These are phyloP conservation scores for Eleusine coracana DNA, from an alignment of 176 grass and related monocot genomes.

Conservation along the genomic window DNA sequence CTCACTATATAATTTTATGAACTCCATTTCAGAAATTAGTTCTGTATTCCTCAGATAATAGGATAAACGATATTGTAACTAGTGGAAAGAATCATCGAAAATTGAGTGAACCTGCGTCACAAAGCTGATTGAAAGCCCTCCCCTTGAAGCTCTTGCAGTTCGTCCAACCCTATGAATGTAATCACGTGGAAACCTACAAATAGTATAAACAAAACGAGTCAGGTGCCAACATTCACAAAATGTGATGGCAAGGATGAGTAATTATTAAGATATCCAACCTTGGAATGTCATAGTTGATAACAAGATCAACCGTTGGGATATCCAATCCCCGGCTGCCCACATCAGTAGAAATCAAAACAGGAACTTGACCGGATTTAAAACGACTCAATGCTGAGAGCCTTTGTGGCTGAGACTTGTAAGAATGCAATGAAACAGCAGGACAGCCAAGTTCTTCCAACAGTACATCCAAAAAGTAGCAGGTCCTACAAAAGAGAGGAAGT, in stretches of 20 bases:
- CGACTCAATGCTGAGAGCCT: constrained; percentile 70
- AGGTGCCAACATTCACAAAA: constrained; percentile 28
- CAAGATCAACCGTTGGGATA: constrained; percentile 97
- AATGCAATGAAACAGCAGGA: constrained; percentile 81
- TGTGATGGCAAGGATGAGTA: neutral
- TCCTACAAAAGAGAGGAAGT: constrained; percentile 52
- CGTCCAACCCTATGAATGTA: constrained; percentile 94
- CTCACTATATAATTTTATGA: neutral
- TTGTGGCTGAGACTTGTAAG: constrained; percentile 72
- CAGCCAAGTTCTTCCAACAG: constrained; percentile 74
- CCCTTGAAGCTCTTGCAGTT: constrained; percentile 89
- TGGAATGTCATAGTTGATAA: constrained; percentile 94
- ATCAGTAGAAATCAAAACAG: constrained; percentile 79
- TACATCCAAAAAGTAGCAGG: constrained; percentile 73
- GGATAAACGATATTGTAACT: neutral
- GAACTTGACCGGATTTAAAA: constrained; percentile 81
- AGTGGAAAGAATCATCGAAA: constrained; percentile 8
- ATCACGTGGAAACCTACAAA: constrained; percentile 67
- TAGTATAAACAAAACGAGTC: constrained; percentile 14
- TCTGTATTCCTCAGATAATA: constrained; percentile 5
- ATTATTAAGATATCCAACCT: constrained; percentile 46
- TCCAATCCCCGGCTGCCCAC: constrained; percentile 96
- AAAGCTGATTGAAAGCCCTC: constrained; percentile 84
- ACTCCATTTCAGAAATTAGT: neutral
- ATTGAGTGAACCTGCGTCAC: constrained; percentile 69